Evolutionary conservation across 2,329 filamentous ascomycete species (phyloP), one percentile per base, ranked within the genome.

Genomic region (Mycocentrospora acerina): DNA sequence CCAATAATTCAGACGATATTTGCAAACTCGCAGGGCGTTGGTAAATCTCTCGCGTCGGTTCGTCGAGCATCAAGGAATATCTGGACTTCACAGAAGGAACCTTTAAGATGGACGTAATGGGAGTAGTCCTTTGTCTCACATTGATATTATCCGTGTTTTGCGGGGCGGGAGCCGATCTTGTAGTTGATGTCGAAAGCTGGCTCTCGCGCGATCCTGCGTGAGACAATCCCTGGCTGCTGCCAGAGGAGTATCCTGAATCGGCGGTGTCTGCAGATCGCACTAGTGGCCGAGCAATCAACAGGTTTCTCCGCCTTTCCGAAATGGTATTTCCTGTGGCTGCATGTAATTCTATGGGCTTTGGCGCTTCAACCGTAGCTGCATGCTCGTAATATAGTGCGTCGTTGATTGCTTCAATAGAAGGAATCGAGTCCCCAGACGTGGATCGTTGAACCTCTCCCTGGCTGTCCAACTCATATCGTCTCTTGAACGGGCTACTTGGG

Each of bases 231-330:
- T 60, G 44, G 46, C 64, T 68, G n/a, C 51, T 55, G n/a, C 57
- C 56, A 33, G 67, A 69, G 3, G 65, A 69, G 41, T 70, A 70
- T 1, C 67, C 67, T 8, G 67, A 70, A 37, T 70, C 67, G 2
- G 58, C 48, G 26, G 66, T 67, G 37, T 70, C 67, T 2, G 58
- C 48, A 27, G 66, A 66, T 26, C 37, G 49, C 19, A 62, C 57
- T 18, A 45, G 42, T 12, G 60, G 62, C 24, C 55, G 56, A 28
- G 45, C 48, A 24, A 19, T 35, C 14, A 31, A 17, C 28, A 31
- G 40, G 7, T 24, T 35, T 15, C 39, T 46, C 12, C 41, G 25
- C 13, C 39, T 48, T 7, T 46, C 32, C n/a, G 38, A 18, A 8
- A 17, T 26, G 11, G 32, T 31, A 9, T 24, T 18, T 27, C 16